Evolutionary conservation across 169 alveolate species (phyloP).

Genomic region (Plasmodium blacklocki): DNA sequence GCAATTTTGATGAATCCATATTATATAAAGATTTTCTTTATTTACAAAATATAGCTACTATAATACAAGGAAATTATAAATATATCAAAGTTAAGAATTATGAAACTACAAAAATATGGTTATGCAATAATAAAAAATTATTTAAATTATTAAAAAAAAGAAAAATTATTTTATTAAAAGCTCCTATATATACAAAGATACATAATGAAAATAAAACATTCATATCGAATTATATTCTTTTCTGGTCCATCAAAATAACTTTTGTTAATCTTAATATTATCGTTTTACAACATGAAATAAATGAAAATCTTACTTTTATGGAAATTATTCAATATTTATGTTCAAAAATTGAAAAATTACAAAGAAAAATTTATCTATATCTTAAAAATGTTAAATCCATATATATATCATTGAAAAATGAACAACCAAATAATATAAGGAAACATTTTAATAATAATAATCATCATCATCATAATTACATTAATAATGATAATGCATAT

Average conservation of each 20-base stretch:
- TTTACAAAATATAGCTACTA: slow-evolving; percentile 24
- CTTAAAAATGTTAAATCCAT: slow-evolving; percentile 13
- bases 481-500: not conserved
- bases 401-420: not conserved
- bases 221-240: slow-evolving; percentile 3
- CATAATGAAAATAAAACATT: slow-evolving; percentile 27
- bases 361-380: not conserved
- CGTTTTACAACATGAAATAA: not conserved
- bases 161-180: slow-evolving; percentile 41
- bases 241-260: slow-evolving; percentile 34
- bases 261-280: slow-evolving; percentile 13
- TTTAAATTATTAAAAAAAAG: slow-evolving; percentile 17
- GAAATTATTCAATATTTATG: not conserved
- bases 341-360: slow-evolving; percentile 2
- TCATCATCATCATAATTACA: not conserved
- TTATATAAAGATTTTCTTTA: slow-evolving; percentile 33
- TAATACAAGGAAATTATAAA: slow-evolving; percentile 33
- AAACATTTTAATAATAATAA: not conserved
- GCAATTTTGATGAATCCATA: slow-evolving; percentile 17
- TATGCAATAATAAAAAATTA: slow-evolving; percentile 3
- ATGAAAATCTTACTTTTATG: slow-evolving; percentile 19
- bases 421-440: not conserved
- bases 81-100: slow-evolving; percentile 23
- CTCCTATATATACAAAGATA: slow-evolving; percentile 41
- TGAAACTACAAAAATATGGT: slow-evolving; percentile 36